Evolutionary conservation across 2,329 filamentous ascomycete species (phyloP).

Genomic region (Neofusicoccum cordaticola): DNA sequence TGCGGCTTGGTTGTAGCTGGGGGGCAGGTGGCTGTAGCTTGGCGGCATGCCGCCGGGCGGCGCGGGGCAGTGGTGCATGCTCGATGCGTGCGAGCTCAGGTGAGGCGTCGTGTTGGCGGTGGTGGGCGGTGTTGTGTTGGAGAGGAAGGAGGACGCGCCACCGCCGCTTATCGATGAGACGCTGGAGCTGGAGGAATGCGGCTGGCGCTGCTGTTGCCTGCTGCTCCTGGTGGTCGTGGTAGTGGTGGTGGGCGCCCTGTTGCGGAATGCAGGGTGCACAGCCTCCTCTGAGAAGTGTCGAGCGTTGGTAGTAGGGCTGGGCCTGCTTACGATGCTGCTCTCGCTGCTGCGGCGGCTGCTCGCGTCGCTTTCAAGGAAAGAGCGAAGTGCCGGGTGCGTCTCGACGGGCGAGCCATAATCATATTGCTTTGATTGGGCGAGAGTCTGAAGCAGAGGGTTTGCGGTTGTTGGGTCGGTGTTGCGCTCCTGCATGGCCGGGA

Average conservation of each 20-base stretch:
- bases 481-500: background rate
- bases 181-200: background rate
- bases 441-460: constrained; percentile 1
- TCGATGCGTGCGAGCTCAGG: background rate
- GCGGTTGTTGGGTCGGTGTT: background rate
- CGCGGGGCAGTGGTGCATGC: background rate
- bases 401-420: background rate
- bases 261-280: constrained; percentile 2
- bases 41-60: background rate
- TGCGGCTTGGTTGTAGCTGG: background rate
- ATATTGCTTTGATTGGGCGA: background rate
- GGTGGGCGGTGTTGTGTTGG: background rate
- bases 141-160: background rate
- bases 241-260: background rate
- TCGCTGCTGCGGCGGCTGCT: background rate
- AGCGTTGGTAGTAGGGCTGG: background rate
- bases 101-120: background rate
- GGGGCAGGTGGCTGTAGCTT: background rate
- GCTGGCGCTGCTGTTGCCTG: background rate
- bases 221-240: background rate
- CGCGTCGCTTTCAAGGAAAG: background rate
- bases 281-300: background rate
- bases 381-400: background rate
- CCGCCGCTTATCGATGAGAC: background rate
- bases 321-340: background rate